Conservation (phyloP, 768 basidiomycete genomes). For the Suillus paluster region DNA sequence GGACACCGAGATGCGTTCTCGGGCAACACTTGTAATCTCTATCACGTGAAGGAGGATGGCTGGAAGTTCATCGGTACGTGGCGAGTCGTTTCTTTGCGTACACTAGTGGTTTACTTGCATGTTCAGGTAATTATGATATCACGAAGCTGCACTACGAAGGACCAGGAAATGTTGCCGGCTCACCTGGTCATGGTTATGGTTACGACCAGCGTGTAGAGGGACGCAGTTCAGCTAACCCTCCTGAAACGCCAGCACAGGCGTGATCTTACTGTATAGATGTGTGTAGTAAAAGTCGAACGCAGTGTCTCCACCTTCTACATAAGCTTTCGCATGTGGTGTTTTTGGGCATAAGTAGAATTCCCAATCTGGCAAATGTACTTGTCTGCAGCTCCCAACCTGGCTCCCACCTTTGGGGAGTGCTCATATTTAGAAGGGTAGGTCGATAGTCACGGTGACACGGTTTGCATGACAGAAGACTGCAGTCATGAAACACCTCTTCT, state of each 20-base stretch:
- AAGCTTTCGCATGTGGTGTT: neutral
- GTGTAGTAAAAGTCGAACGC: constrained; percentile 20
- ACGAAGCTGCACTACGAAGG: constrained; percentile 91
- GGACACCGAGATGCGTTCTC: constrained; percentile 97
- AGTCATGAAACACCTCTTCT: constrained; percentile 38
- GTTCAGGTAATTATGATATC: constrained; percentile 91
- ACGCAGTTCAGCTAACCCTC: constrained; percentile 55
- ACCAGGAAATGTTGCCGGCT: constrained; percentile 67
- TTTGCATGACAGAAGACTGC: neutral
- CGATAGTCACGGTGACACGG: neutral
- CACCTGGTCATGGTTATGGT: constrained; percentile 73
- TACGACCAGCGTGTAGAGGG: constrained; percentile 74
- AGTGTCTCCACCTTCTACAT: constrained; percentile 6
- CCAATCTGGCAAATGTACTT: neutral
- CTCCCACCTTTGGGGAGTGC: neutral
- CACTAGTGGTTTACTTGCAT: constrained; percentile 44
- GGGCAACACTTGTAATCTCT: constrained; percentile 94
- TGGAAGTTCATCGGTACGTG: constrained; percentile 93
- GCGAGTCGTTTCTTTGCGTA: constrained; percentile 1
- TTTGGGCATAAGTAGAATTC: no score
- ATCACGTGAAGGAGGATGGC: constrained; percentile 92
- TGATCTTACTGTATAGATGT: constrained; percentile 22
- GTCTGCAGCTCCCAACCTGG: neutral
- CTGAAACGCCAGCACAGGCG: constrained; percentile 35
- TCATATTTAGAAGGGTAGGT: constrained; percentile 3